Base-by-base conservation (phyloP, 768 basidiomycete species). In the Candolleomyces aberdarensis region DNA sequence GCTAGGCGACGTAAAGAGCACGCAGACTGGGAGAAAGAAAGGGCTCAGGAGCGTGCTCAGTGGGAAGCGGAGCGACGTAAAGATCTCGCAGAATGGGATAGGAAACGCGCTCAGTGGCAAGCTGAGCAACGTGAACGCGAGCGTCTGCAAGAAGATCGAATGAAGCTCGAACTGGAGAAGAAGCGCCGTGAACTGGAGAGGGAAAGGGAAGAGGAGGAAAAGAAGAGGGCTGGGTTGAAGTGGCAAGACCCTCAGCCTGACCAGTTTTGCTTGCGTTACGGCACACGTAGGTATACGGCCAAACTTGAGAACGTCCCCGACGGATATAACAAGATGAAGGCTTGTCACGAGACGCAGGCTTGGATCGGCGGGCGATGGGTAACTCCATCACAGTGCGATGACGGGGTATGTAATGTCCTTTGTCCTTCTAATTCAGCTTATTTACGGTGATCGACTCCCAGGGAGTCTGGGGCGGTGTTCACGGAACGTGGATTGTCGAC, bases 241-340 rank as follows among this genome's bases (percentile, higher is more conserved):
- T 56, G 54, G 54, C 39, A 40, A 20, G 54, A 56, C 13, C 54
- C 54, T 40, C 31, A n/a, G 32, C 32, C 54, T 20, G 54, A 41
- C 26, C 29, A 40, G n/a, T 3, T 26, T 26, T 56, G 54, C 36
- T 17, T 56, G 31, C 19, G 54, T 17, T 56, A 40, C 19, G 54
- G 54, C 3, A 44, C 54, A 9, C 14, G 54, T 14, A 56, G 19
- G 54, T 56, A 44, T 19, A 56, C 54, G 1, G 17, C 54, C n/a
- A 56, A 17, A n/a, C 36, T 56, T 14, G 54, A 56, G 39, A 56
- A 56, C 31, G 36, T 56, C n/a, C 54, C 54, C 11, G 54, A 40
- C 17, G 54, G 39, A 13, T 56, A 56, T 26, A 56, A 41, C 54
- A 26, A 19, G 39, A 29, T 56, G 17, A 40, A 40, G 19, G 36